Evolutionary conservation across 78 protist genomes (phyloP).

Genomic region (Dictyostelium firmibasis): DNA sequence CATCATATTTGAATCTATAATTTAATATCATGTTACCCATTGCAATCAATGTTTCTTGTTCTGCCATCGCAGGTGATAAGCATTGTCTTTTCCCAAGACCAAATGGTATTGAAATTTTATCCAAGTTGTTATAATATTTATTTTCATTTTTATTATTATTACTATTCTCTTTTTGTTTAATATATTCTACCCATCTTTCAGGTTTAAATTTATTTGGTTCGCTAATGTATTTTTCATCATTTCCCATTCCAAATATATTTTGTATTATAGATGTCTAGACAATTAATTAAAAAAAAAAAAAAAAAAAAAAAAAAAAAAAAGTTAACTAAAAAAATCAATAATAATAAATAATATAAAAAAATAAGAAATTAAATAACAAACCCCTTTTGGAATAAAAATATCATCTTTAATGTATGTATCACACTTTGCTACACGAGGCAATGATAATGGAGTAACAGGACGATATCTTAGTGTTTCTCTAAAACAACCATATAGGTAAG

Average conservation of each 20-base stretch:
- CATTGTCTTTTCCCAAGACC: not conserved
- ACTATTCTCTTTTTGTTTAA: not conserved
- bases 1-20: not conserved
- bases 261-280: not conserved
- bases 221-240: not conserved
- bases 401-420: not conserved
- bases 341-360: no score
- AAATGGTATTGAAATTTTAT: not conserved
- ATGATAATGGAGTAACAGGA: constrained; percentile 2
- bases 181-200: constrained; percentile 43
- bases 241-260: not conserved
- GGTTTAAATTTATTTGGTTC: constrained; percentile 22
- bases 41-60: not conserved
- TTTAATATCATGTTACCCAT: not conserved
- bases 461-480: not conserved
- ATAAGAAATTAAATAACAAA: no score
- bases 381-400: constrained; percentile 46
- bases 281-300: no score
- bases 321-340: no score
- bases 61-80: not conserved
- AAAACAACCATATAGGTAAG: not conserved
- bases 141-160: not conserved
- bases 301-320: no score
- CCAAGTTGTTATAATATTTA: not conserved
- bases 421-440: not conserved